A percentile compares a stretch with the other conserved stretches of the same genome.
phyloP scores from a whole-genome alignment of 2,329 filamentous ascomycete species.

The Curvularia verruculosa region DNA sequence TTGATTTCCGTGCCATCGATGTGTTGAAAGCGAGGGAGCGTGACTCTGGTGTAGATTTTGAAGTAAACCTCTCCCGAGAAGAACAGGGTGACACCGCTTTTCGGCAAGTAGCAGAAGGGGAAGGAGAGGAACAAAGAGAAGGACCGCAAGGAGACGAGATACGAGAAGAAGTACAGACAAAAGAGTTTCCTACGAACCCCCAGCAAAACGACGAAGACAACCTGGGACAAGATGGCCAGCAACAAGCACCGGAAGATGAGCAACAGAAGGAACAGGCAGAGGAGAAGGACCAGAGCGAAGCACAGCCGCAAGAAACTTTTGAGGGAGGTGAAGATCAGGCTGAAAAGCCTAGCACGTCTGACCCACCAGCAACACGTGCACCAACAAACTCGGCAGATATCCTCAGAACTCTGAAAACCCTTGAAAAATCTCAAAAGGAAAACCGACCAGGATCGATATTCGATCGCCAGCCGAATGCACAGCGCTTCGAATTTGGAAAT shows the following conservation, averaged over 20 bases:
- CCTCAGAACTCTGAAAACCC: slow-evolving; percentile 27
- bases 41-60: slow-evolving; percentile 20
- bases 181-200: slow-evolving; percentile 6
- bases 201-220: slow-evolving; percentile 18
- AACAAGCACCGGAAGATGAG: slow-evolving; percentile 12
- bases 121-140: neutral
- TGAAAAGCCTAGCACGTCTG: slow-evolving; percentile 14
- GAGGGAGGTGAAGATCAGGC: slow-evolving; percentile 15
- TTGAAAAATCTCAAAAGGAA: slow-evolving; percentile 38
- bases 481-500: slow-evolving; percentile 49
- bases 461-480: slow-evolving; percentile 49
- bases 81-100: slow-evolving; percentile 11
- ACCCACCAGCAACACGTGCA: slow-evolving; percentile 26
- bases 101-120: slow-evolving; percentile 7
- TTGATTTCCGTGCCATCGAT: slow-evolving; percentile 31
- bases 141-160: neutral
- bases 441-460: slow-evolving; percentile 47
- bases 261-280: slow-evolving; percentile 8
- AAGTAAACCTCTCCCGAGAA: slow-evolving; percentile 12
- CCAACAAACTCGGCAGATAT: slow-evolving; percentile 31
- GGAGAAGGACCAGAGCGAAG: slow-evolving; percentile 5
- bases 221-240: slow-evolving; percentile 12
- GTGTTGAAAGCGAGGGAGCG: slow-evolving; percentile 30
- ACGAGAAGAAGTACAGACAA: slow-evolving; percentile 5
- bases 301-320: slow-evolving; percentile 1